A percentile compares a stretch with the other conserved stretches of the same genome.
Evolutionary conservation across 2,329 filamentous ascomycete species (phyloP).

Genomic region (Fusarium foetens): DNA sequence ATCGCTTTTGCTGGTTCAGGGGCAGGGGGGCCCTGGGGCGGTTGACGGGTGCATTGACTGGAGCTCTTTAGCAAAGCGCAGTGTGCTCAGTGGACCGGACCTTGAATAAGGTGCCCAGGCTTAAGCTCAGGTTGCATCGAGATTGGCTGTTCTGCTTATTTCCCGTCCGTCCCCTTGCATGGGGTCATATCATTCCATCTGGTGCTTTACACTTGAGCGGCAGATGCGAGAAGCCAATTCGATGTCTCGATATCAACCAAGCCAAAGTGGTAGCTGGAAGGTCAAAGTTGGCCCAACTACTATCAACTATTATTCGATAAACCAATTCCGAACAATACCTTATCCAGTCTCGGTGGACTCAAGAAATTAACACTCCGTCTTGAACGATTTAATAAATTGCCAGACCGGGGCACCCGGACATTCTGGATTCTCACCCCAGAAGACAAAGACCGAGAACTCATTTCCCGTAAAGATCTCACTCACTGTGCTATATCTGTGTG

Average conservation of each 20-base stretch:
- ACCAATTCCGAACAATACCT: background rate
- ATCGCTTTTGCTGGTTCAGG: slow-evolving; percentile 36
- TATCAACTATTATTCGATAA: background rate
- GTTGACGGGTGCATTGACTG: slow-evolving; percentile 9
- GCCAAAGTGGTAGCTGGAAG: background rate
- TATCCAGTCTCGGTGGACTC: slow-evolving; percentile 38
- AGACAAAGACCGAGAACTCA: slow-evolving; percentile 34
- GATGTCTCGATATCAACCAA: background rate
- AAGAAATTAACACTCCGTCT: slow-evolving; percentile 41
- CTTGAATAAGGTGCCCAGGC: slow-evolving; percentile 19
- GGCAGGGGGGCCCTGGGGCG: slow-evolving; percentile 28
- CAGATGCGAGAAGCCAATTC: slow-evolving; percentile 24
- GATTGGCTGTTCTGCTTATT: slow-evolving; percentile 38
- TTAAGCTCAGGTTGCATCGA: slow-evolving; percentile 28
- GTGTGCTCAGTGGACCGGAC: slow-evolving; percentile 20
- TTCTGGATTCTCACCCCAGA: slow-evolving; percentile 33
- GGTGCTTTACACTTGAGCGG: slow-evolving; percentile 8
- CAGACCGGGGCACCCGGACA: slow-evolving; percentile 39
- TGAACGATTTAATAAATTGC: slow-evolving; percentile 40
- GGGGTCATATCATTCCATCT: slow-evolving; percentile 15
- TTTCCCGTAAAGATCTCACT: slow-evolving; percentile 40
- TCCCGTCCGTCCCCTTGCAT: slow-evolving; percentile 23
- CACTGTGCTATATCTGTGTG: slow-evolving; percentile 12
- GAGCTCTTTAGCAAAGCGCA: slow-evolving; percentile 14
- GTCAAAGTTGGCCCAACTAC: background rate